Conservation (phyloP, 768 basidiomycete species). For the Serendipita vermifera region DNA sequence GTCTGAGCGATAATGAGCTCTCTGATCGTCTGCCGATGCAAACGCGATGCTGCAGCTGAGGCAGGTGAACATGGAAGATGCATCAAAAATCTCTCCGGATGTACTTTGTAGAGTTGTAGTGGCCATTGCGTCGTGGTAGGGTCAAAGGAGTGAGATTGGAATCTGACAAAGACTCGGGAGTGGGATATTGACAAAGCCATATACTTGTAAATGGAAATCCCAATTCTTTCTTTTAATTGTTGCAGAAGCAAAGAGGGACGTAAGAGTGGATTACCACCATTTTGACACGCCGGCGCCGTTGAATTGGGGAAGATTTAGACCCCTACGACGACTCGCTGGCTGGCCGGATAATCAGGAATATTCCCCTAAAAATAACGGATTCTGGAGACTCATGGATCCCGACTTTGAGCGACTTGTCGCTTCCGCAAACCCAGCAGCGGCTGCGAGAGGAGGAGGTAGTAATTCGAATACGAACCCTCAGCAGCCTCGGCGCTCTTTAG, state of each 20-base stretch:
- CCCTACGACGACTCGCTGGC: too few relatives aligned
- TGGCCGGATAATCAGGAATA: too few relatives aligned
- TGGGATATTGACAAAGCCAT: too few relatives aligned
- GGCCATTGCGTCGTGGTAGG: not conserved
- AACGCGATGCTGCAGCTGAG: conserved; percentile 87
- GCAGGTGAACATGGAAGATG: conserved; percentile 55
- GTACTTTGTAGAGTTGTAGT: conserved; percentile 1
- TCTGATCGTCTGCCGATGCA: conserved; percentile 65
- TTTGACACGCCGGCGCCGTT: too few relatives aligned
- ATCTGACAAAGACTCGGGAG: too few relatives aligned
- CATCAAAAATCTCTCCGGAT: conserved; percentile 7
- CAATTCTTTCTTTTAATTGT: too few relatives aligned
- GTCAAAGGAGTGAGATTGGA: too few relatives aligned
- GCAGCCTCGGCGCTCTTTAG: conserved; percentile 38
- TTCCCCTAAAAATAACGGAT: not conserved
- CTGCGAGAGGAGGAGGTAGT: conserved; percentile 25
- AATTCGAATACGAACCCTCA: conserved; percentile 34
- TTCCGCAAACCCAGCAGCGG: conserved; percentile 52
- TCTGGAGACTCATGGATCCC: not conserved
- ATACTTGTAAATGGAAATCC: too few relatives aligned
- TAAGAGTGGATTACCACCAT: too few relatives aligned
- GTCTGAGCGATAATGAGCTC: conserved; percentile 83
- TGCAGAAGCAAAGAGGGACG: too few relatives aligned
- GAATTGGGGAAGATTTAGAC: too few relatives aligned
- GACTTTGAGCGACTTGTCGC: conserved; percentile 65